Conservation (phyloP, 139 green algal genomes). For the Tetradesmus lagerheimii region DNA sequence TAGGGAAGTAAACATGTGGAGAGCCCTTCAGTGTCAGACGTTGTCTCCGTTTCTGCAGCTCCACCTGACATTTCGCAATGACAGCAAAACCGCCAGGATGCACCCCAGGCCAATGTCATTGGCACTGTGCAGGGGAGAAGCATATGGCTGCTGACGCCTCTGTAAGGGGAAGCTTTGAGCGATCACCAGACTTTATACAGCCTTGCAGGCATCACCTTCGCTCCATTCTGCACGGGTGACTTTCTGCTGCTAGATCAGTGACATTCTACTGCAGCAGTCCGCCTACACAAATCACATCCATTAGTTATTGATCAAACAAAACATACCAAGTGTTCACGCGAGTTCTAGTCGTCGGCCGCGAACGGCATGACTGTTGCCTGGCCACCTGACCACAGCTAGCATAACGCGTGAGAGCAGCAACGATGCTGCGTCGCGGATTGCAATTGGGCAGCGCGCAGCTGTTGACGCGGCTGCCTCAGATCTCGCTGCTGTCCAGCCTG, state of each 20-base stretch:
- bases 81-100: neutral
- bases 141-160: neutral
- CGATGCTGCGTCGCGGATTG: neutral
- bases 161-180: neutral
- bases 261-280: neutral
- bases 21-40: too few relatives aligned
- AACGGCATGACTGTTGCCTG: neutral
- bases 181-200: neutral
- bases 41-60: too few relatives aligned
- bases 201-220: neutral
- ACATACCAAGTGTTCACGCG: neutral
- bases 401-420: neutral
- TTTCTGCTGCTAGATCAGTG: neutral
- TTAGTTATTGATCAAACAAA: too few relatives aligned
- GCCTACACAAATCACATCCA: too few relatives aligned
- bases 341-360: neutral
- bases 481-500: constrained; percentile 1
- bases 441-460: neutral
- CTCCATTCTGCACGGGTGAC: neutral
- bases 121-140: neutral
- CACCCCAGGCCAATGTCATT: neutral
- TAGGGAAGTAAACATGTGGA: too few relatives aligned
- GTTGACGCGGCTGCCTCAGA: neutral
- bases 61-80: too few relatives aligned
- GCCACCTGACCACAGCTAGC: neutral